Evolutionary conservation across 208 protist genomes (phyloP).

Genomic region (Angomonas ambiguus): DNA sequence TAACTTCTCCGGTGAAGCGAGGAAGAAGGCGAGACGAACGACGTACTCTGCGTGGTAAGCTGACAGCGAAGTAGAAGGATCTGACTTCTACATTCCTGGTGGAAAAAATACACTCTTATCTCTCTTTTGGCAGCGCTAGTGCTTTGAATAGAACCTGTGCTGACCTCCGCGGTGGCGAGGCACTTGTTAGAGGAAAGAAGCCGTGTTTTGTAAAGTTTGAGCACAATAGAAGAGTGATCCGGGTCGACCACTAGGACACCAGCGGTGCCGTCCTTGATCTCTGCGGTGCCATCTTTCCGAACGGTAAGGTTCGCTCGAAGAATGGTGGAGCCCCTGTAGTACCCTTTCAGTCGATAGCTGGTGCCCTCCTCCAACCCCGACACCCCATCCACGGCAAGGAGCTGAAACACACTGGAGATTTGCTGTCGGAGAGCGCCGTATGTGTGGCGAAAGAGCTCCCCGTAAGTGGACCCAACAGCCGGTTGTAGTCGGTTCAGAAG

Average conservation of each 20-base stretch:
- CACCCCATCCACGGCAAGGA: neutral
- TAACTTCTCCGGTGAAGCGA: neutral
- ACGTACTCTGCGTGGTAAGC: neutral
- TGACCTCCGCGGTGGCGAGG: neutral
- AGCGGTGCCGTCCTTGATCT: neutral
- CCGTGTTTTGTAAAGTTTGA: neutral
- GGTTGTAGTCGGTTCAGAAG: no score
- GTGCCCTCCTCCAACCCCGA: neutral
- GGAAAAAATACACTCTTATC: neutral
- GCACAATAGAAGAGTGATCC: neutral
- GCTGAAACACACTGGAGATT: neutral
- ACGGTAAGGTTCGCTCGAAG: neutral
- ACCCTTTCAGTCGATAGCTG: neutral
- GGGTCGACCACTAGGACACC: neutral
- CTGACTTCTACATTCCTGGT: neutral
- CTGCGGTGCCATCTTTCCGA: neutral
- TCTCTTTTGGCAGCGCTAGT: neutral
- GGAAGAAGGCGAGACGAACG: no score
- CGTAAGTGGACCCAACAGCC: no score
- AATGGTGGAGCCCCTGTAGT: neutral
- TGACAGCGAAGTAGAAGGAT: neutral
- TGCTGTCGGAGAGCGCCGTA: constrained; percentile 14
- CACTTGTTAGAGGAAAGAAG: neutral
- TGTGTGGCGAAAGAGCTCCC: neutral
- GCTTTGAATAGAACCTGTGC: neutral